These are phyloP conservation scores for Trichoderma endophyticum DNA, from an alignment of 2,329 filamentous ascomycete species.

Conservation along the genomic window DNA sequence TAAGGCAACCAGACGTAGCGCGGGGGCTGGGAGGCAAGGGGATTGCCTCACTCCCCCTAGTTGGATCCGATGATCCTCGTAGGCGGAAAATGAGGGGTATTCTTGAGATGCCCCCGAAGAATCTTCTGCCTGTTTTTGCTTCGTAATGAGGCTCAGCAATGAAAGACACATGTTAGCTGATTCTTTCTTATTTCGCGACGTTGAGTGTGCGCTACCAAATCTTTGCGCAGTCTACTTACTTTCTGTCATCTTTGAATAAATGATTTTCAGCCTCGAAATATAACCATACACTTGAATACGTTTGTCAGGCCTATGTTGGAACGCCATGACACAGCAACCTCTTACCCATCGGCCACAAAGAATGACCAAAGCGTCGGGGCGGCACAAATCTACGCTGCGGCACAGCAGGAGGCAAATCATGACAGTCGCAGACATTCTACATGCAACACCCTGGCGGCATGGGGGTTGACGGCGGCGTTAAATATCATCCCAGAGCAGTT, in stretches of 20 bases:
- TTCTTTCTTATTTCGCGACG: neutral
- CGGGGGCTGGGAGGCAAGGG: constrained; percentile 3
- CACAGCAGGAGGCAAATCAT: neutral
- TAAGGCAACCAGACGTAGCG: constrained; percentile 8
- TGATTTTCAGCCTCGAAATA: neutral
- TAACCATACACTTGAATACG: neutral
- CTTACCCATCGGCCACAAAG: neutral
- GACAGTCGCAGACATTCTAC: neutral
- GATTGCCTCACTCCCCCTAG: neutral
- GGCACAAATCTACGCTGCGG: neutral
- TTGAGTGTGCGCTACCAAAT: neutral
- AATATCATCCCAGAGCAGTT: constrained; percentile 6
- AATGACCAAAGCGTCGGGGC: neutral
- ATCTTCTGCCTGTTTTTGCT: neutral
- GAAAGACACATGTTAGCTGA: neutral
- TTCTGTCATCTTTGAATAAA: neutral
- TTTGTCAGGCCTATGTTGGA: constrained; percentile 4
- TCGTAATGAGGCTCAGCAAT: neutral
- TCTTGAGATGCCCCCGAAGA: neutral
- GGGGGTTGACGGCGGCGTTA: constrained; percentile 11
- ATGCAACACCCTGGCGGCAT: constrained; percentile 10
- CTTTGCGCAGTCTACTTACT: neutral
- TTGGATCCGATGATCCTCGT: neutral
- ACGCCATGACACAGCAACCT: neutral
- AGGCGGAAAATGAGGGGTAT: constrained; percentile 8